phyloP scores from a whole-genome alignment of 129 eudicot genomes.

The Flaveria linearis region DNA sequence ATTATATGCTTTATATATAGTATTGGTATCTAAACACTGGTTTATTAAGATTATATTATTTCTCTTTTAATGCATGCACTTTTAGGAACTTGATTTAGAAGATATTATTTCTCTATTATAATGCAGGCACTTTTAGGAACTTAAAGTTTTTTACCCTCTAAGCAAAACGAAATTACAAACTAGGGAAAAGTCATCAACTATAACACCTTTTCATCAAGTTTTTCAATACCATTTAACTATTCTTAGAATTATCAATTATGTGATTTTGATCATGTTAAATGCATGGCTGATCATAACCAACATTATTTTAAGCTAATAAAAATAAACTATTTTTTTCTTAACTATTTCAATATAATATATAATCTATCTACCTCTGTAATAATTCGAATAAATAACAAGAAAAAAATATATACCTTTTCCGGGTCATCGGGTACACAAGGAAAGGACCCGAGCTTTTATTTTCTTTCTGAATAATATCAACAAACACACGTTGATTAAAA shows the following conservation, averaged over 20 bases:
- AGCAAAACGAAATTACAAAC: not conserved
- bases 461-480: constrained; percentile 47
- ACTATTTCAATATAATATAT: not conserved
- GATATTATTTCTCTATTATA: too few species aligned
- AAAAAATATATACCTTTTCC: constrained; percentile 47
- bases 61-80: not conserved
- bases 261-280: too few species aligned
- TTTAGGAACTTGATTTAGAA: not conserved
- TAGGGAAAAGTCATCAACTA: not conserved
- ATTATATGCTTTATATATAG: too few species aligned
- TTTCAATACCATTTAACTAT: not conserved
- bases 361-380: not conserved
- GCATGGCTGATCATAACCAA: not conserved
- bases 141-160: too few species aligned
- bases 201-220: not conserved
- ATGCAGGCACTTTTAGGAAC: too few species aligned
- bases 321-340: not conserved
- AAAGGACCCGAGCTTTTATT: constrained; percentile 61
- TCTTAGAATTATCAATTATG: not conserved
- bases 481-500: constrained; percentile 58
- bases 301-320: not conserved
- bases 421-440: constrained; percentile 72
- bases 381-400: not conserved
- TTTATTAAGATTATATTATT: not conserved
- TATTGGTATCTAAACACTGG: too few species aligned